Percentiles rank a stretch among this genome's conserved stretches.
Evolutionary conservation across 768 basidiomycete species (phyloP).

Genomic region (Lentinula aciculospora): DNA sequence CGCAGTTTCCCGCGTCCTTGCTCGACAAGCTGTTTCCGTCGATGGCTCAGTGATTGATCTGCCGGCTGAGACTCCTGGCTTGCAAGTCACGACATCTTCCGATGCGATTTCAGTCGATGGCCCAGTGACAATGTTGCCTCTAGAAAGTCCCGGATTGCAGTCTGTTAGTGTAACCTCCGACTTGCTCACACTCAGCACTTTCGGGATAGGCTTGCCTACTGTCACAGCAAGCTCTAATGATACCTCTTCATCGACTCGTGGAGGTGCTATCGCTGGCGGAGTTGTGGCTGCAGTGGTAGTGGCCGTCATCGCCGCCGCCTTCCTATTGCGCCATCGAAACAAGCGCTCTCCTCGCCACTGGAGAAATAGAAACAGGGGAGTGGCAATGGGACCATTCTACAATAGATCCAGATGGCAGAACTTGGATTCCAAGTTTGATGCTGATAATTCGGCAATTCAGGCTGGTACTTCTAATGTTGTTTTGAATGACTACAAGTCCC

Average conservation of each 20-base stretch:
- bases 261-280: constrained; percentile 8
- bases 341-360: constrained; percentile 10
- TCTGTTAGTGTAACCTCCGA: background rate
- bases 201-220: background rate
- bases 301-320: background rate
- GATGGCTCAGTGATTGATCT: background rate
- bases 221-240: background rate
- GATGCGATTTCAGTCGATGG: background rate
- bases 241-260: constrained; percentile 11
- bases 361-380: constrained; percentile 8
- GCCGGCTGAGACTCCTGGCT: background rate
- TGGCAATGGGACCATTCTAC: background rate
- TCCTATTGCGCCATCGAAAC: constrained; percentile 1
- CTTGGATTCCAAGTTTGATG: background rate
- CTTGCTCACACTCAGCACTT: background rate
- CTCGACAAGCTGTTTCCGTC: background rate
- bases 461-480: background rate
- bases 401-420: constrained; percentile 8
- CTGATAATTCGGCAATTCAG: background rate
- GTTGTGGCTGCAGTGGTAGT: constrained; percentile 5
- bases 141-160: background rate
- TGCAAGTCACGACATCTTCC: background rate
- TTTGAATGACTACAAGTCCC: constrained; percentile 10
- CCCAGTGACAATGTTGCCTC: background rate
- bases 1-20: background rate